Evolutionary conservation across 306 rosid species (phyloP), one percentile per base, ranked within the genome.

Genomic region (Citrullus mucosospermus): DNA sequence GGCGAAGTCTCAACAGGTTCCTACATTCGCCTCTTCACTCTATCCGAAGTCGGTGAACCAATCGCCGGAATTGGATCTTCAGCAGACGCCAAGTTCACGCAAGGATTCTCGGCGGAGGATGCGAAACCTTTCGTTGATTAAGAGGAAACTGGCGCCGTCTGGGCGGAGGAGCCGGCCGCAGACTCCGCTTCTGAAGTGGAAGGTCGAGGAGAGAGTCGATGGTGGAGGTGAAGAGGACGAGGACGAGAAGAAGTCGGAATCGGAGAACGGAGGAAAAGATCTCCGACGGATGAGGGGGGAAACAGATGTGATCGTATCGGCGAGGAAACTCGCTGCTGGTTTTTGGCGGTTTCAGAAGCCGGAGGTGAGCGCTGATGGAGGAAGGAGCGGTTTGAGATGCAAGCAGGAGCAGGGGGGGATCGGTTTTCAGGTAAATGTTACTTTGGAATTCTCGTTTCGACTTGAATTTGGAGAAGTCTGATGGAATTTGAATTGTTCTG

Each of bases 241-340:
- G n/a, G 88, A 86, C 28, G 89, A 75, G 20, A 83, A 58, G 76
- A 85, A 51, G 85, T 81, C 71, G 28, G 67, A 50, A 16, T 74
- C 44, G 57, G 87, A 54, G 80, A 46, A 77, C 1, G 80, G 89
- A 2, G 77, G 89, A 82, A 85, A 83, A 46, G 15, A 65, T 2
- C 80, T 79, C 71, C 85, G 87, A 86, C 78, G 78, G 22, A 73
- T 78, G 18, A 78, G 77, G 78, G 81, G 82, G 59, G 83, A 75
- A 51, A 82, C 75, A 62, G 91, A 86, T 11, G 84, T 17, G 18
- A 18, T 55, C 34, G 81, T 94, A 53, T 94, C 98, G 28, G 92
- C 89, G 18, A 88, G 98, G 85, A 94, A 94, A 87, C 91, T 94
- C 75, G 97, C 95, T 14, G 97, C 97, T 1, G 94, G 87, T 5